These are phyloP conservation scores for Phialocephala subalpina DNA, from an alignment of 2,329 filamentous ascomycete species.

Conservation along the genomic window DNA sequence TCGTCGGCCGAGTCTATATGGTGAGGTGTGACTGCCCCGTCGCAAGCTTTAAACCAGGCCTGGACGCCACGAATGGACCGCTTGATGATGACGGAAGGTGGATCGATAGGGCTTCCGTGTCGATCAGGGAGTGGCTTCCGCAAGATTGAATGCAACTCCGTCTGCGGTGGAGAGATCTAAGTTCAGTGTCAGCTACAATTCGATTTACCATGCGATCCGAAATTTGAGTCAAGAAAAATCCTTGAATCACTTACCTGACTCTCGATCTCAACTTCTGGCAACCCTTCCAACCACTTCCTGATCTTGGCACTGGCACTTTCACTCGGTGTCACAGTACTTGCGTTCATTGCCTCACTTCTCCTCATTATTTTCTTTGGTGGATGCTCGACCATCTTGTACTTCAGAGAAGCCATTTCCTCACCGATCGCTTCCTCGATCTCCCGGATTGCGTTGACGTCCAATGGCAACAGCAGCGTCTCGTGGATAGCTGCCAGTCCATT, in stretches of 20 bases:
- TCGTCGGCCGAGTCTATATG: not conserved
- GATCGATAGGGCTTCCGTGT: conserved; percentile 19
- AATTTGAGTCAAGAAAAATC: not conserved
- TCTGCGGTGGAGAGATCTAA: not conserved
- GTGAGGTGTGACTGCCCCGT: not conserved
- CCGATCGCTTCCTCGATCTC: conserved; percentile 17
- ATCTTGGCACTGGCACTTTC: conserved; percentile 9
- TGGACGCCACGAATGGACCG: conserved; percentile 18
- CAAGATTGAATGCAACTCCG: not conserved
- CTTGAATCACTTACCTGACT: not conserved
- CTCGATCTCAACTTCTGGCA: not conserved
- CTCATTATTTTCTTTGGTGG: not conserved
- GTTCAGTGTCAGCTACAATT: not conserved
- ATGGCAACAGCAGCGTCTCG: not conserved
- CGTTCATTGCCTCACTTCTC: not conserved
- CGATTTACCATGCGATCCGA: not conserved
- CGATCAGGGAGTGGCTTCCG: conserved; percentile 3
- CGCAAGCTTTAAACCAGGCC: conserved; percentile 17
- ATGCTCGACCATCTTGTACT: conserved; percentile 17
- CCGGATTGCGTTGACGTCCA: not conserved
- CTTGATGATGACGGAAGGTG: not conserved
- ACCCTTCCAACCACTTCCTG: not conserved
- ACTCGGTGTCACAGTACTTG: conserved; percentile 10
- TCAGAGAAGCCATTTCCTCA: conserved; percentile 9
- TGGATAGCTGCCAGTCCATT: not conserved